These are phyloP conservation scores for Taphrina communis DNA, from an alignment of 1,139 yeast species.

Conservation along the genomic window DNA sequence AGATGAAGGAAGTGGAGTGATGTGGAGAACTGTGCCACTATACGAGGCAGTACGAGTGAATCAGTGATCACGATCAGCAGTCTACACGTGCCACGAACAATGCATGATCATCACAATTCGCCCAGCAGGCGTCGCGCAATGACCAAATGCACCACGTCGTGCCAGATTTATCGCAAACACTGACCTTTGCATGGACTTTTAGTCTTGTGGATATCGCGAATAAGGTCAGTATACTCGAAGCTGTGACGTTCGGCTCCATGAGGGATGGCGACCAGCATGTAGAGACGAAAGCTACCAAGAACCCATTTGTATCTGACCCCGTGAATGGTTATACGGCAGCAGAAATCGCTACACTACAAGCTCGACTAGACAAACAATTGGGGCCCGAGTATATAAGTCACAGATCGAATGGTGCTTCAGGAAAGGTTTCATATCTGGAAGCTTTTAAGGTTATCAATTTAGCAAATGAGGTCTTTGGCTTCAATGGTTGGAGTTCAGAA, in stretches of 20 bases:
- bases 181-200: too few species aligned
- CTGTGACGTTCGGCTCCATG: constrained; percentile 1
- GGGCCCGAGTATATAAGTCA: constrained; percentile 92
- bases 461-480: constrained; percentile 72
- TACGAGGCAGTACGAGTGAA: constrained; percentile 1
- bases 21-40: constrained; percentile 5
- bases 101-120: constrained; percentile 15
- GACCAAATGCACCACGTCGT: constrained; percentile 13
- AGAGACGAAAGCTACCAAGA: constrained; percentile 23
- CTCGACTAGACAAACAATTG: constrained; percentile 52
- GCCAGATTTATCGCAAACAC: neutral
- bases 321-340: constrained; percentile 45
- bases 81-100: neutral
- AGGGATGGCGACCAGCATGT: constrained; percentile 31
- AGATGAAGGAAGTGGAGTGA: neutral
- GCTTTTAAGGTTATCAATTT: constrained; percentile 58
- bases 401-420: constrained; percentile 66
- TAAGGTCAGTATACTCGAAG: neutral
- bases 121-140: constrained; percentile 12
- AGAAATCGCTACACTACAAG: constrained; percentile 47
- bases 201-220: too few species aligned
- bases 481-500: constrained; percentile 68
- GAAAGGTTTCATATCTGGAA: constrained; percentile 54
- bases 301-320: constrained; percentile 23
- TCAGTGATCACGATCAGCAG: constrained; percentile 9